Percentiles rank a stretch among this genome's conserved stretches.
Conservation (phyloP, 1,139 yeast genomes). For the Zygosaccharomyces pseudobailii region DNA sequence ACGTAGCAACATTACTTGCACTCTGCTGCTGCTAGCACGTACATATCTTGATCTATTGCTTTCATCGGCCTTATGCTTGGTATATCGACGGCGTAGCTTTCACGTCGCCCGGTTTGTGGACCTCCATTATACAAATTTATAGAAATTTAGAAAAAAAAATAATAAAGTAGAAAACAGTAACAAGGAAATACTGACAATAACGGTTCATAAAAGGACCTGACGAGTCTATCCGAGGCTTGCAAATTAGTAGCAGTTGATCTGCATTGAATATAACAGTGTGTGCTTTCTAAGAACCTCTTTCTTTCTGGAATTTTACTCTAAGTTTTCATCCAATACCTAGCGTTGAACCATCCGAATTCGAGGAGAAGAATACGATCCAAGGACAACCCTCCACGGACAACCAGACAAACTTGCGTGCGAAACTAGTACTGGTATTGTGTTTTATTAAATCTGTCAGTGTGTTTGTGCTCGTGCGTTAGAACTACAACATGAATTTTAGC, state of each 20-base stretch:
- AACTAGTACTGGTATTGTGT: neutral
- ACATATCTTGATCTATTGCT: neutral
- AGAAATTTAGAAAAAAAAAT: neutral
- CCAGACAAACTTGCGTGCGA: neutral
- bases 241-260: neutral
- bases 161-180: neutral
- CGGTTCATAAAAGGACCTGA: neutral
- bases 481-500: conserved; percentile 2
- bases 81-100: neutral
- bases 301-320: neutral
- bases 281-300: neutral
- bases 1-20: no score
- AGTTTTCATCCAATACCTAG: neutral
- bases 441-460: neutral
- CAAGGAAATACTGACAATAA: neutral
- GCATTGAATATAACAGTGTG: neutral
- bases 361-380: neutral
- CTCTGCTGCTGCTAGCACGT: neutral
- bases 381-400: neutral
- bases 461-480: conserved; percentile 1
- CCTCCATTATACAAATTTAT: neutral
- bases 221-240: neutral
- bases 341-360: neutral
- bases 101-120: neutral
- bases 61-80: neutral